Conservation (phyloP, 257 asterid species). For the Gardenia jasminoides region DNA sequence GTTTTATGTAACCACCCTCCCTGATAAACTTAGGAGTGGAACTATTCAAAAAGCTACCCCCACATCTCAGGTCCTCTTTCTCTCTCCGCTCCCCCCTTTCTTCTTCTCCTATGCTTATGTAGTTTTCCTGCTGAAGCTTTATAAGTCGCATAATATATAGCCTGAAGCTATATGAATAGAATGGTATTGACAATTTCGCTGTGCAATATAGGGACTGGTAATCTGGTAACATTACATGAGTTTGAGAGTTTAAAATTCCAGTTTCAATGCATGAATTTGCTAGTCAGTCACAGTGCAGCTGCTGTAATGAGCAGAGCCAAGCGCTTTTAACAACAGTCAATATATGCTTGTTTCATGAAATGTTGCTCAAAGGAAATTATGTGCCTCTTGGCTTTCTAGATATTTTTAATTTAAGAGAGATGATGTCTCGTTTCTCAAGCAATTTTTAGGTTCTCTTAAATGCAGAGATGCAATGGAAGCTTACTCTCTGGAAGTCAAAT, state of each 20-base stretch:
- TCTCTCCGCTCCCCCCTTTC: neutral
- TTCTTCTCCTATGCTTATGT: neutral
- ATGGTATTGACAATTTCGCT: neutral
- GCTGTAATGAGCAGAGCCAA: neutral
- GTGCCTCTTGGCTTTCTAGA: neutral
- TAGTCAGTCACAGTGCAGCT: neutral
- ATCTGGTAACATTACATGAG: neutral
- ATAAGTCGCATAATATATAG: neutral
- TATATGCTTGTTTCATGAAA: neutral
- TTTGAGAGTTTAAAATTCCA: neutral
- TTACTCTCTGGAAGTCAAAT: slow-evolving; percentile 35
- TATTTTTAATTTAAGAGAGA: neutral
- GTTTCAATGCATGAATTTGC: neutral
- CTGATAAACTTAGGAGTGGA: slow-evolving; percentile 29
- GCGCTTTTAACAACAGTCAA: neutral
- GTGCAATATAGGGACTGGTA: neutral
- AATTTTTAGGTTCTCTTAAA: neutral
- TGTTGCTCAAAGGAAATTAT: neutral
- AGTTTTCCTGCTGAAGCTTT: neutral
- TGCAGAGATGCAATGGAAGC: slow-evolving; percentile 41
- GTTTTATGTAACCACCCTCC: slow-evolving; percentile 47
- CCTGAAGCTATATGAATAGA: neutral
- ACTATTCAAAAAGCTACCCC: slow-evolving; percentile 36
- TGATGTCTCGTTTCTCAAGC: neutral
- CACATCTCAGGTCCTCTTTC: slow-evolving; percentile 36